phyloP scores from a whole-genome alignment of 129 eudicot species.

The Flaveria robusta region DNA sequence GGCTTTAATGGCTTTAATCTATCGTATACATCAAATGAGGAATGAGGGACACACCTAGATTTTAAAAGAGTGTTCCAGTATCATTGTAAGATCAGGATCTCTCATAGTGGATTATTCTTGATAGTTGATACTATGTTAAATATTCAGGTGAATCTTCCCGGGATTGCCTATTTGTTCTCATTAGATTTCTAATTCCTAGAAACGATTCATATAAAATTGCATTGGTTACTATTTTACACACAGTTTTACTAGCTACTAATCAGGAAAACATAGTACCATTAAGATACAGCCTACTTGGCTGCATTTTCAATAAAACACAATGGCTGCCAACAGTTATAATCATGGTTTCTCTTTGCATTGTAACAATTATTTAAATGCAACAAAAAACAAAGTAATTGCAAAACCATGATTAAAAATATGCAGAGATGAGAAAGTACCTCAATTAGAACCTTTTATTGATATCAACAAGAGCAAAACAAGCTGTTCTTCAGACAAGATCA shows the following conservation, averaged over 20 bases:
- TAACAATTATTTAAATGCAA: constrained; percentile 1
- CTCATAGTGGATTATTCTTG: neutral
- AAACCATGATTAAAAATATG: constrained; percentile 16
- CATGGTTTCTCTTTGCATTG: neutral
- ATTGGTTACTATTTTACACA: neutral
- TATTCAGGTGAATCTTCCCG: neutral
- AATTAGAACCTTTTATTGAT: constrained; percentile 24
- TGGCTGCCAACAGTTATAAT: neutral
- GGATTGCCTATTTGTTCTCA: neutral
- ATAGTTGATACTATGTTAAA: neutral
- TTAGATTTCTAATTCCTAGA: neutral
- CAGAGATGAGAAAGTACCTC: constrained; percentile 33
- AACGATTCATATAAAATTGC: neutral
- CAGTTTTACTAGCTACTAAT: neutral
- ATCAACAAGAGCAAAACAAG: constrained; percentile 22
- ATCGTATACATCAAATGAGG: too few relatives aligned
- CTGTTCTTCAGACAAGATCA: constrained; percentile 31
- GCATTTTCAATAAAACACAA: neutral
- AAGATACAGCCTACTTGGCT: neutral
- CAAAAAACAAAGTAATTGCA: neutral
- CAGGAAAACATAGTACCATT: neutral
- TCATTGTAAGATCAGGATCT: neutral
- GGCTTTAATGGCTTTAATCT: too few relatives aligned
- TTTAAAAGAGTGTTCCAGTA: neutral
- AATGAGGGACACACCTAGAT: neutral